Percentiles rank a stretch among this genome's conserved stretches.
phyloP scores from a whole-genome alignment of 192 early-diverging fungal genomes.

The Umbelopsis sp. region DNA sequence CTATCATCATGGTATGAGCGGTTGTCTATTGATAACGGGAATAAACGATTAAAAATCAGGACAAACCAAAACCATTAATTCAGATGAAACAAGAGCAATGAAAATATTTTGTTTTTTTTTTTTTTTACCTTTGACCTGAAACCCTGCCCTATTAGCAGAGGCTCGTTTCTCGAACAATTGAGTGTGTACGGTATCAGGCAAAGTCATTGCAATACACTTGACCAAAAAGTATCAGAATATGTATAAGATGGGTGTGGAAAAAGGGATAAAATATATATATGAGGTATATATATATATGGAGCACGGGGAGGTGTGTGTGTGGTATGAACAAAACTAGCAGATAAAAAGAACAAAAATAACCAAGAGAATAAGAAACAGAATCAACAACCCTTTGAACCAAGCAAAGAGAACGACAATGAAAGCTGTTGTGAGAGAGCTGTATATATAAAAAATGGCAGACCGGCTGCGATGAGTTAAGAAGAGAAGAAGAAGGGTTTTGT shows the following conservation, averaged over 20 bases:
- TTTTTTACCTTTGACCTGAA: neutral
- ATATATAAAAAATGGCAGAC: neutral
- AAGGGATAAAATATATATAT: neutral
- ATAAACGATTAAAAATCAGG: neutral
- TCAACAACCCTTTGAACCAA: constrained; percentile 8
- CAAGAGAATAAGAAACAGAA: neutral
- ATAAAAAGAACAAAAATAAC: neutral
- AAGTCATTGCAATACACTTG: neutral
- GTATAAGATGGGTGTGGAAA: neutral
- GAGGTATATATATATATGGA: neutral
- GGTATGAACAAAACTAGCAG: constrained; percentile 11
- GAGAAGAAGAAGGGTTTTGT: neutral
- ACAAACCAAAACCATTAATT: too few relatives aligned
- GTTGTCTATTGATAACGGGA: neutral
- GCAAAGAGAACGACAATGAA: constrained; percentile 11
- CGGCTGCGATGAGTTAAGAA: neutral
- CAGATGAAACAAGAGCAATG: too few relatives aligned
- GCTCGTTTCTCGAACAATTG: neutral
- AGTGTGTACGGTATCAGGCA: neutral
- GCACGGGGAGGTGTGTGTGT: neutral
- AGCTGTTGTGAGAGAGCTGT: too few relatives aligned
- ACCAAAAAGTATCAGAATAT: neutral
- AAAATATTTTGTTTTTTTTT: too few relatives aligned
- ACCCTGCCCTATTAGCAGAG: neutral
- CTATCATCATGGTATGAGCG: constrained; percentile 2